Conservation (phyloP, 805 yeast species). For the Metschnikowia sp. region DNA sequence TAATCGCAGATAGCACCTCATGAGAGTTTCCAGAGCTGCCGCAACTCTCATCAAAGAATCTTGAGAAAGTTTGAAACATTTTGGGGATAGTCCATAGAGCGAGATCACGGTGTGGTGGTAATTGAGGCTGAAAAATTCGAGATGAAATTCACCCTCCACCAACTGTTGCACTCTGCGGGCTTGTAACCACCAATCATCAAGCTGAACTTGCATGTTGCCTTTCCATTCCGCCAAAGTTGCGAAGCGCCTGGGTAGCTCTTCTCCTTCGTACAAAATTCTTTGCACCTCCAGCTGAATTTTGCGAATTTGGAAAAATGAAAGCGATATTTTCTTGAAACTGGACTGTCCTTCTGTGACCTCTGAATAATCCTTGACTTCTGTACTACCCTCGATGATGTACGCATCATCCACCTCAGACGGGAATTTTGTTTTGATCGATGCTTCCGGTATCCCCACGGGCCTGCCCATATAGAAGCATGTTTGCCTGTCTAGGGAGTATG, state of each 20-base stretch:
- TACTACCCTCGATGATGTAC: constrained; percentile 39
- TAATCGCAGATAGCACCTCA: constrained; percentile 58
- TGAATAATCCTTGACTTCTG: constrained; percentile 31
- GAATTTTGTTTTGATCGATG: constrained; percentile 63
- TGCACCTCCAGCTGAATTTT: constrained; percentile 76
- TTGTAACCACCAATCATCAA: constrained; percentile 60
- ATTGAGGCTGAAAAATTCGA: constrained; percentile 67
- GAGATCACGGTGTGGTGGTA: constrained; percentile 71
- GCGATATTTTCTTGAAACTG: constrained; percentile 65
- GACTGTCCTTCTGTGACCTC: constrained; percentile 32
- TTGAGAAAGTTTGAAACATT: constrained; percentile 49
- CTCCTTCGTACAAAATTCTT: constrained; percentile 64
- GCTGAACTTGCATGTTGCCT: constrained; percentile 42
- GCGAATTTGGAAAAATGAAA: constrained; percentile 66
- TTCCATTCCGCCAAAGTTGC: constrained; percentile 61
- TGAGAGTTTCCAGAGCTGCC: constrained; percentile 64
- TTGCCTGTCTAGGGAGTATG: constrained; percentile 82
- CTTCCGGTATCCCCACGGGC: constrained; percentile 87
- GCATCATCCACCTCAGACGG: constrained; percentile 78
- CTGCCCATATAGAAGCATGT: constrained; percentile 82
- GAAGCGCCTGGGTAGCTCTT: constrained; percentile 67
- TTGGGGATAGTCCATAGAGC: constrained; percentile 77
- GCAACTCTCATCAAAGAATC: constrained; percentile 56
- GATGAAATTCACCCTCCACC: constrained; percentile 73
- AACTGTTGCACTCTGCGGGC: constrained; percentile 46